Base-by-base conservation (phyloP, 345 rosid species). In the Euphorbia pulcherrima region DNA sequence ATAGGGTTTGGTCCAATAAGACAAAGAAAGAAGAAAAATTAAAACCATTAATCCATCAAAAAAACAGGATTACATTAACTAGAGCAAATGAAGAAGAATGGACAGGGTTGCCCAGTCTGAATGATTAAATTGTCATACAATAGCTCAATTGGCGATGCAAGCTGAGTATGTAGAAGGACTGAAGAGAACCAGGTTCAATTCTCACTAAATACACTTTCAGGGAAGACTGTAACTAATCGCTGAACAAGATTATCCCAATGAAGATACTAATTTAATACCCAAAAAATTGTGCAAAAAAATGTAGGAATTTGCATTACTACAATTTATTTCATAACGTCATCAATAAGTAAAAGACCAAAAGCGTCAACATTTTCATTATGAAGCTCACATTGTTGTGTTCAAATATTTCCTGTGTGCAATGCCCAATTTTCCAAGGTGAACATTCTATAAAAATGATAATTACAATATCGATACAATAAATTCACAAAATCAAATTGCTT, bases 361-460 rank as follows among this genome's bases (percentile, higher is more conserved):
- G 29, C 48, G 62, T 28, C 26, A 70, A 39, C 10, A 65, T 48
- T 21, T 53, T 4, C n/a, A 46, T 69, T 60, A 70, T 65, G 61
- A 53, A 78, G 78, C 96, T 77, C 78, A 94, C 97, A 83, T 87
- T 90, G 81, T 83, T 90, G 66, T 78, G 83, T 56, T 89, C 89
- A 77, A 94, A 91, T 70, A 94, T 89, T 78, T 94, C 97, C 83
- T 92, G 99, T 11, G 97, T 89, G 55, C 97, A 97, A 83, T 94
- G 92, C 77, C 97, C 97, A 87, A 91, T 97, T 94, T 94, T 78
- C 97, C 97, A 87, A 91, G 97, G 82, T 94, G 97, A 62, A 94
- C 99, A 82, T 94, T 97, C 99, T 94, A 85, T 65, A 77, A n/a
- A n/a, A n/a, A n/a, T n/a, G n/a, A 78, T 62, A 68, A 72, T 54